Percentiles rank a stretch among this genome's conserved stretches.
Conservation (phyloP, 805 yeast genomes). For the Candida silvicultrix region DNA sequence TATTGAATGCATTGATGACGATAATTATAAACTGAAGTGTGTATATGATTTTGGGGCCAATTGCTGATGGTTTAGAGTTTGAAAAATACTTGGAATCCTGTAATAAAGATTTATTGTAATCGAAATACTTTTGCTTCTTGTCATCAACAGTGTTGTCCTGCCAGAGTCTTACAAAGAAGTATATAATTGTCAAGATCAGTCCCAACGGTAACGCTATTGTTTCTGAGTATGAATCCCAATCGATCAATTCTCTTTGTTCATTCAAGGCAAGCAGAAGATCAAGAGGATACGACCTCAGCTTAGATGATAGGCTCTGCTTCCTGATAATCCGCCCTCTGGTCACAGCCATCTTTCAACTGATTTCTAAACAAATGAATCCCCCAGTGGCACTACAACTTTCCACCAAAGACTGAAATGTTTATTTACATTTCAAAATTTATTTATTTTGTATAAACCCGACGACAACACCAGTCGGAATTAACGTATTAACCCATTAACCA, state of each 20-base stretch:
- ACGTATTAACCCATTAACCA: no score
- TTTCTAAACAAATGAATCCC: no score
- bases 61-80: slow-evolving; percentile 1
- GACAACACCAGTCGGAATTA: background rate
- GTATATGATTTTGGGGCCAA: slow-evolving; percentile 3
- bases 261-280: slow-evolving; percentile 19
- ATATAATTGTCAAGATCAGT: slow-evolving; percentile 12
- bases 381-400: no score
- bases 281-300: slow-evolving; percentile 17
- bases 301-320: slow-evolving; percentile 14
- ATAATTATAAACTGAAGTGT: slow-evolving; percentile 10
- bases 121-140: slow-evolving; percentile 3
- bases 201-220: slow-evolving; percentile 22
- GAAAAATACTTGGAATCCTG: slow-evolving; percentile 17
- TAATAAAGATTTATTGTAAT: slow-evolving; percentile 9
- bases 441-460: background rate
- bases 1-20: slow-evolving; percentile 14
- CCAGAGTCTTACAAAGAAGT: slow-evolving; percentile 20
- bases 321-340: slow-evolving; percentile 9
- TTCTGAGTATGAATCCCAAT: slow-evolving; percentile 22
- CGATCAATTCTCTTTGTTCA: slow-evolving; percentile 21
- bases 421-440: background rate
- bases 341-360: no score
- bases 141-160: slow-evolving; percentile 13
- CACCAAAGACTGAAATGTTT: background rate